phyloP scores from a whole-genome alignment of 2,329 filamentous ascomycete genomes.

The Paraconiothyrium sp. region DNA sequence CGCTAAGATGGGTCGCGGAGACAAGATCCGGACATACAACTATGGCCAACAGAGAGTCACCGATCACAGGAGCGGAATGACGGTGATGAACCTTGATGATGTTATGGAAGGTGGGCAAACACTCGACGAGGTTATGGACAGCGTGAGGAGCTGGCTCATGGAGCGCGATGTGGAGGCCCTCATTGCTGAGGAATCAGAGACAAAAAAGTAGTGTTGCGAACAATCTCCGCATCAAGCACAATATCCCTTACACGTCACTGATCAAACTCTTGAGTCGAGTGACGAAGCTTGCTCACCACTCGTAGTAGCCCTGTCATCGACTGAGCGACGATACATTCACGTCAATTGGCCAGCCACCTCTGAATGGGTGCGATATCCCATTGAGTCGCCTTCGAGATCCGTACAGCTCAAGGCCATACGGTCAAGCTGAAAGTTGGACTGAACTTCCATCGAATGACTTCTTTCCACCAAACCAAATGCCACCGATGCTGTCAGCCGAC shows the following conservation, averaged over 20 bases:
- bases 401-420: not conserved
- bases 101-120: conserved; percentile 80
- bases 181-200: conserved; percentile 54
- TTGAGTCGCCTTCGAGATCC: not conserved
- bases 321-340: not conserved
- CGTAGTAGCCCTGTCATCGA: not conserved
- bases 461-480: not conserved
- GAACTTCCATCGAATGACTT: not conserved
- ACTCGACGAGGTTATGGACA: conserved; percentile 79
- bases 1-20: conserved; percentile 82
- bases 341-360: too few species aligned
- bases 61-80: conserved; percentile 83
- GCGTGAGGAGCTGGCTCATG: conserved; percentile 78
- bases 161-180: conserved; percentile 78
- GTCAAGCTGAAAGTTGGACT: not conserved
- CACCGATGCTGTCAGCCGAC: not conserved
- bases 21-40: conserved; percentile 96
- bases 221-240: not conserved
- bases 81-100: conserved; percentile 80
- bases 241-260: not conserved
- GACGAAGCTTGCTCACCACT: not conserved
- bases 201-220: conserved; percentile 28
- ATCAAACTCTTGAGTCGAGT: not conserved
- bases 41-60: conserved; percentile 81
- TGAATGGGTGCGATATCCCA: not conserved